Base-by-base conservation (phyloP, 1,139 yeast genomes). In the Scheffersomyces quercinus region DNA sequence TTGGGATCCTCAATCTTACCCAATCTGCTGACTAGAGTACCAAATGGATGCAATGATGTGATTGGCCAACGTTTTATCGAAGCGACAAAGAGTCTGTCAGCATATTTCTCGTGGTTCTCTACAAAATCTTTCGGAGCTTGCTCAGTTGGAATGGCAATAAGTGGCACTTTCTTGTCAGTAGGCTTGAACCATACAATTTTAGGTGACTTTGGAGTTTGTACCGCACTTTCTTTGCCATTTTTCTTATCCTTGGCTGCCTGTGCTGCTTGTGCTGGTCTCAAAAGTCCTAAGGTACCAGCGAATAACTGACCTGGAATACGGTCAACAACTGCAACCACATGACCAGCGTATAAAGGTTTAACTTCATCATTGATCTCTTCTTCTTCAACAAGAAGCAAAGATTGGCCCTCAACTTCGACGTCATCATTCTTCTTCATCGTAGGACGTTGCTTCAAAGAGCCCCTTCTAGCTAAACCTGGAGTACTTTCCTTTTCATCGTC, bases 171-270 rank as follows among this genome's bases (percentile, higher is more conserved):
- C 67, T 93, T 93, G 64, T 93, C 99, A 2, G 97, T 90, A 29
- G 99, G 99, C 64, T 93, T 93, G 67, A 93, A 93, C 99, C 99
- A 93, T 33, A 93, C 98, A 70, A 93, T 93, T 62, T 93, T 93
- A 34, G 99, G 99, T 34, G 81, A 81, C 50, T 76, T 72, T 54
- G 70, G 81, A 46, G 68, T 75, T 64, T 64, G 82, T 60, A 67
- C 77, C 46, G 65, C 70, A 56, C 68, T 69, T 58, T 74, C 79
- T 45, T 68, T 70, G n/a, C 79, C 79, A 42, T 73, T 73, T 50
- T 79, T 82, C 48, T 79, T 82, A 60, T 83, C 88, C 53, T 82
- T 82, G 38, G 87, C 89, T 48, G 86, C 88, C 53, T 88, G 88
- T 3, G 96, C 90, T 49, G 96, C 97, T 59, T 95, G 96, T 3